Evolutionary conservation across 2,329 filamentous ascomycete genomes (phyloP).

Genomic region (Monilinia polystroma): DNA sequence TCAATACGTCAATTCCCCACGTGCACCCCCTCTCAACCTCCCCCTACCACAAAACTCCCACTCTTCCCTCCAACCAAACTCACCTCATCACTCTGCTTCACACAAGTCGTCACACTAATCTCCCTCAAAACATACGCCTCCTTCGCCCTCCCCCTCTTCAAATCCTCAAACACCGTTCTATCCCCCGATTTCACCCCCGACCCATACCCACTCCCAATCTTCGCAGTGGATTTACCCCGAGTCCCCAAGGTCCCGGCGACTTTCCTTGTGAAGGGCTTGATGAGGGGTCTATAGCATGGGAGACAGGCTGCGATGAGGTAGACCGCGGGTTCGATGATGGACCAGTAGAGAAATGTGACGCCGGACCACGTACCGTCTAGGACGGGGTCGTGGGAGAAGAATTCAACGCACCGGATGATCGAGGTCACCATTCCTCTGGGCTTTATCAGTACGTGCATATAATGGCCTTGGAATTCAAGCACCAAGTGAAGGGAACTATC

Average conservation of each 20-base stretch:
- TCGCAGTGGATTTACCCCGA: not conserved
- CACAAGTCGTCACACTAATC: not conserved
- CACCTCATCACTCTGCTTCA: not conserved
- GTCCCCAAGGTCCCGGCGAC: not conserved
- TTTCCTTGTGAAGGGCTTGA: not conserved
- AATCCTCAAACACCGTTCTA: not conserved
- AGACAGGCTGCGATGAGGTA: constrained; percentile 20
- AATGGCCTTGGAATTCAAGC: too few relatives aligned
- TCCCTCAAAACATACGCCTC: not conserved
- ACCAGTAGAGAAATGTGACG: not conserved
- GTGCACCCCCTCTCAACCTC: not conserved
- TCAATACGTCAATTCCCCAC: too few relatives aligned
- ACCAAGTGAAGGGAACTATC: too few relatives aligned
- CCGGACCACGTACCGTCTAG: constrained; percentile 1
- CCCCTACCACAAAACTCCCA: not conserved
- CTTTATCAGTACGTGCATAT: not conserved
- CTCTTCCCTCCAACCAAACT: not conserved
- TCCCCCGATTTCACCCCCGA: not conserved
- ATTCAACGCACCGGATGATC: constrained; percentile 12
- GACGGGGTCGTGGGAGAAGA: not conserved
- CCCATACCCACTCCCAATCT: not conserved
- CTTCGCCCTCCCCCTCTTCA: too few relatives aligned
- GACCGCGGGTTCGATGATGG: constrained; percentile 9
- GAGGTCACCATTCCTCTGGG: constrained; percentile 14
- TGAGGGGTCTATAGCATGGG: not conserved